These are phyloP conservation scores for Cnidoscolus chayamansa DNA, from an alignment of 441 rosid genomes.

Conservation along the genomic window DNA sequence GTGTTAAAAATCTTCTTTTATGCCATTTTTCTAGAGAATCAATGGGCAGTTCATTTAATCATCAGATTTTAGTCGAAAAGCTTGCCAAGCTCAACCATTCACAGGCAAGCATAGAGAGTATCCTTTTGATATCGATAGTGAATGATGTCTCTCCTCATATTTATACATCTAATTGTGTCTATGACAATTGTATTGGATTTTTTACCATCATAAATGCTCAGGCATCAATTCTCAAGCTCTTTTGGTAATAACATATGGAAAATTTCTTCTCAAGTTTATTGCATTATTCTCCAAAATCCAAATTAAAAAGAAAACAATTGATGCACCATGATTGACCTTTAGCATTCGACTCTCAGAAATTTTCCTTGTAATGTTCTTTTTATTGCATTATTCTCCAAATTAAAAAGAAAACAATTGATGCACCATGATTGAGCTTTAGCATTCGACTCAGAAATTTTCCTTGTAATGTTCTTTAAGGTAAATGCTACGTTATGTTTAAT, in stretches of 20 bases:
- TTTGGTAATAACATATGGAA: not conserved
- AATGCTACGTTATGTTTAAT: not conserved
- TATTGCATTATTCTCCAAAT: no score
- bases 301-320: not conserved
- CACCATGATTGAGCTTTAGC: not conserved
- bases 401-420: not conserved
- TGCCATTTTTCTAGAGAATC: conserved; percentile 28
- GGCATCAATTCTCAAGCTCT: not conserved
- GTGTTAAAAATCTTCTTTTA: conserved; percentile 17
- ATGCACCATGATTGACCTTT: not conserved
- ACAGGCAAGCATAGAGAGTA: conserved; percentile 99
- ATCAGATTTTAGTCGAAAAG: conserved; percentile 89
- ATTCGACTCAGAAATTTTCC: not conserved
- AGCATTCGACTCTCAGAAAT: not conserved
- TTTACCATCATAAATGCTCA: not conserved
- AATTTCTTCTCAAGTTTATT: no score
- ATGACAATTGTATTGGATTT: not conserved
- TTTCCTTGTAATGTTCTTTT: not conserved
- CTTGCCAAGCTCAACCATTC: conserved; percentile 85
- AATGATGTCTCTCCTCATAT: conserved; percentile 13
- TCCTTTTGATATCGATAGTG: conserved; percentile 43
- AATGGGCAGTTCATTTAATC: conserved; percentile 87
- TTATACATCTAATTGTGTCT: not conserved
- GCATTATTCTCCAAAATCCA: no score
- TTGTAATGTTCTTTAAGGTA: not conserved